Conservation (phyloP, 192 early-diverging fungal species). For the Backusella macrospora region DNA sequence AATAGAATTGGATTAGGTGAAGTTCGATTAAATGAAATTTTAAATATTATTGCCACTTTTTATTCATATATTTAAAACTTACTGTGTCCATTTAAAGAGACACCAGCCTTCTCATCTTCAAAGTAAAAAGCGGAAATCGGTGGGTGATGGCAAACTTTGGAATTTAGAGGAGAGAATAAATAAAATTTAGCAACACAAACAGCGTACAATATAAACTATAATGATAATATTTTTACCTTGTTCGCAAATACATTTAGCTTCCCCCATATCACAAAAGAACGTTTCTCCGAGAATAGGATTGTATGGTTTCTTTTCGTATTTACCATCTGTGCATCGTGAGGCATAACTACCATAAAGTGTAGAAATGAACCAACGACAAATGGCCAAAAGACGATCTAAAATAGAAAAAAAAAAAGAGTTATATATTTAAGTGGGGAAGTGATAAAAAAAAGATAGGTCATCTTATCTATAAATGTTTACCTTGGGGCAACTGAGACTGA, state of each 20-base stretch:
- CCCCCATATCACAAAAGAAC: constrained; percentile 60
- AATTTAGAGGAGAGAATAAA: background rate
- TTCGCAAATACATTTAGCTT: constrained; percentile 61
- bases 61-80: constrained; percentile 15
- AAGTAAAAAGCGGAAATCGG: constrained; percentile 72
- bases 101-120: constrained; percentile 63
- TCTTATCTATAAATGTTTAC: constrained; percentile 21
- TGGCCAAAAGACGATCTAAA: constrained; percentile 69
- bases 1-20: no score
- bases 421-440: background rate
- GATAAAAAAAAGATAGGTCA: background rate
- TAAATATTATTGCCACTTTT: constrained; percentile 36
- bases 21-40: no score
- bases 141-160: constrained; percentile 68
- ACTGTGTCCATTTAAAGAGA: constrained; percentile 67
- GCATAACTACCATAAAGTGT: constrained; percentile 81
- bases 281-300: constrained; percentile 66
- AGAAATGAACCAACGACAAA: constrained; percentile 79
- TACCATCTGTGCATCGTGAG: constrained; percentile 63
- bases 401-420: constrained; percentile 22
- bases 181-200: constrained; percentile 9
- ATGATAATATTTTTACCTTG: constrained; percentile 40
- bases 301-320: constrained; percentile 80
- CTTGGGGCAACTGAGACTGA: constrained; percentile 47
- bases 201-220: background rate